Conservation (phyloP, 768 basidiomycete genomes). For the Phylloporus sp. region DNA sequence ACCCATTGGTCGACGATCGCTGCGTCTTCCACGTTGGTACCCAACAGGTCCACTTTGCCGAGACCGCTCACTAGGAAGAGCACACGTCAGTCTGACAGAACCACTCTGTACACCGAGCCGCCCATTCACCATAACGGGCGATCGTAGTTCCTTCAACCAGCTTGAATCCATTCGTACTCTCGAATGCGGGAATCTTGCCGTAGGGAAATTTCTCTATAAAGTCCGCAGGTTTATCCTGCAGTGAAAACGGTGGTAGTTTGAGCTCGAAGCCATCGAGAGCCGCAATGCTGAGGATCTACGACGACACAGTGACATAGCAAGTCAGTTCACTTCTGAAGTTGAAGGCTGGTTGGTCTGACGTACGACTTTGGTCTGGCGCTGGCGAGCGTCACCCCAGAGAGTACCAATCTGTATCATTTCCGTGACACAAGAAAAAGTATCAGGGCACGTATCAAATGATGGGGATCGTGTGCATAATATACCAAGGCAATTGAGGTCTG, state of each 20-base stretch:
- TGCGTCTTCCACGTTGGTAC: slow-evolving; percentile 7
- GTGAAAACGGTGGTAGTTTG: slow-evolving; percentile 1
- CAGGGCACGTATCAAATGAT: neutral
- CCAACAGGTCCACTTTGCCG: slow-evolving; percentile 12
- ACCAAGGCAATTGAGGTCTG: neutral
- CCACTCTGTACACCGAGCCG: neutral
- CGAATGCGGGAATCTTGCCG: slow-evolving; percentile 20
- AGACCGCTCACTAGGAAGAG: slow-evolving; percentile 9
- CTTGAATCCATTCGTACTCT: slow-evolving; percentile 14
- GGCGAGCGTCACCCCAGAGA: slow-evolving; percentile 9
- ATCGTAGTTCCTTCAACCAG: slow-evolving; percentile 15
- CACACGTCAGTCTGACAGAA: neutral
- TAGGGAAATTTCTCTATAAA: slow-evolving; percentile 14
- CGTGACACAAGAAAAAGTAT: neutral
- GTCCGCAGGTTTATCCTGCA: slow-evolving; percentile 10
- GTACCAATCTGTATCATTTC: slow-evolving; percentile 18
- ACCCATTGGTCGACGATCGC: slow-evolving; percentile 19
- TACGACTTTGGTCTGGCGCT: slow-evolving; percentile 17
- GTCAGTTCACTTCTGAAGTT: neutral
- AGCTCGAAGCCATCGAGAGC: slow-evolving; percentile 15
- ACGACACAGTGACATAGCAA: neutral
- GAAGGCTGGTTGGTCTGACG: neutral
- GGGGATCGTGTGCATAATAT: neutral
- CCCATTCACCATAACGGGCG: slow-evolving; percentile 19
- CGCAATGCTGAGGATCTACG: slow-evolving; percentile 3